phyloP scores from a whole-genome alignment of 2,329 filamentous ascomycete species.

The Diaporthe batatas region DNA sequence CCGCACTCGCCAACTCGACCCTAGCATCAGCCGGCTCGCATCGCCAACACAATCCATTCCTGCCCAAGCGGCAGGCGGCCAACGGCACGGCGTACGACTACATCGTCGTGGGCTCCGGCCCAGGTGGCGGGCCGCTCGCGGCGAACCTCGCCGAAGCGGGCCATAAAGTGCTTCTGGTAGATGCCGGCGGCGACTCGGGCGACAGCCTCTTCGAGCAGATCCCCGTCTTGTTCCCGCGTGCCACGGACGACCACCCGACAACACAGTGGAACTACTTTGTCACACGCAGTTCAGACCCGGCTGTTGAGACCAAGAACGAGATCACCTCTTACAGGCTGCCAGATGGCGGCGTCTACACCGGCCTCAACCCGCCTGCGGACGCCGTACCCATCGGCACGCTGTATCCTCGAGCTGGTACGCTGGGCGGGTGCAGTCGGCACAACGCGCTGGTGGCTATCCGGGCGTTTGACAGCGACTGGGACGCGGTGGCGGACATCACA shows the following conservation, averaged over 20 bases:
- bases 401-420: constrained; percentile 69
- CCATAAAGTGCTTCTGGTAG: constrained; percentile 52
- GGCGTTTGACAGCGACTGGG: constrained; percentile 66
- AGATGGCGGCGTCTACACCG: constrained; percentile 65
- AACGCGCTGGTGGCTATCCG: constrained; percentile 67
- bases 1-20: not conserved
- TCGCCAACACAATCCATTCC: constrained; percentile 21
- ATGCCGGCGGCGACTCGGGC: constrained; percentile 71
- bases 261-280: constrained; percentile 75
- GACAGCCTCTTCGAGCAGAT: constrained; percentile 48
- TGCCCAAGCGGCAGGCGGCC: constrained; percentile 12
- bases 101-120: constrained; percentile 39
- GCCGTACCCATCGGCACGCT: constrained; percentile 66
- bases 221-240: constrained; percentile 60
- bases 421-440: constrained; percentile 70
- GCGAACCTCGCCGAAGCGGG: constrained; percentile 38
- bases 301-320: constrained; percentile 65
- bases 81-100: constrained; percentile 38
- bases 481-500: constrained; percentile 65
- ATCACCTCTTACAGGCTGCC: constrained; percentile 70
- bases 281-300: constrained; percentile 69
- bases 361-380: constrained; percentile 64
- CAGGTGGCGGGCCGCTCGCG: constrained; percentile 37
- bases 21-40: too few species aligned
- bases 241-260: constrained; percentile 65